Evolutionary conservation across 805 yeast species (phyloP).

Genomic region (Ogataea nitratoaversa): DNA sequence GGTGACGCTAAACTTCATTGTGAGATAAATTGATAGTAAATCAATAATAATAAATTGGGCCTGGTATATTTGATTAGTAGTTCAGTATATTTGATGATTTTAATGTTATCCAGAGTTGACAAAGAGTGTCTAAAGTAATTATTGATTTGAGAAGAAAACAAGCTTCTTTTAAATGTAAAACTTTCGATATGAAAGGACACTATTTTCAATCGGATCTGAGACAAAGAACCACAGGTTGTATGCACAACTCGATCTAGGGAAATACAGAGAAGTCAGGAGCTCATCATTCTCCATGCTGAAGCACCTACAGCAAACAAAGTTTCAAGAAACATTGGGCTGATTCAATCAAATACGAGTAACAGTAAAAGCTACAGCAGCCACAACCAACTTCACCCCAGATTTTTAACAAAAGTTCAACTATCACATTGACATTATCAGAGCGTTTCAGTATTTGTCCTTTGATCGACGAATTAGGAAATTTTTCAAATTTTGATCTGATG

Average conservation of each 20-base stretch:
- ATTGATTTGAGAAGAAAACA: not conserved
- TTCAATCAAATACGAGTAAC: too few relatives aligned
- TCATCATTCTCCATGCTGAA: too few relatives aligned
- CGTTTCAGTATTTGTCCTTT: conserved; percentile 15
- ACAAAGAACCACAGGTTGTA: too few relatives aligned
- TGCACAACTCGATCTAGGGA: too few relatives aligned
- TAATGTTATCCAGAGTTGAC: not conserved
- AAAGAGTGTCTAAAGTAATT: not conserved
- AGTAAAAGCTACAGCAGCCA: too few relatives aligned
- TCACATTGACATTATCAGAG: not conserved
- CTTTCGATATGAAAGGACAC: too few relatives aligned
- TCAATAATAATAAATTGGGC: too few relatives aligned
- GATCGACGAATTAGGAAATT: conserved; percentile 20
- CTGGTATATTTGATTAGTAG: too few relatives aligned
- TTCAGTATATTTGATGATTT: not conserved
- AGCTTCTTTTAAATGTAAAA: not conserved
- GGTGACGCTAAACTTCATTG: conserved; percentile 16
- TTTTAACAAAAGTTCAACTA: not conserved
- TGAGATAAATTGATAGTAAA: not conserved
- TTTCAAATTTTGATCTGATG: not conserved
- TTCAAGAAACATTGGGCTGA: too few relatives aligned
- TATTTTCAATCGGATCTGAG: too few relatives aligned
- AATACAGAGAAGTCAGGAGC: too few relatives aligned
- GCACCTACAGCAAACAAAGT: too few relatives aligned
- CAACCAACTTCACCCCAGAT: not conserved